Percentiles rank a stretch among this genome's conserved stretches.
These are phyloP conservation scores for Pseudopediastrum boryanum DNA, from an alignment of 139 green algal species.

Conservation along the genomic window DNA sequence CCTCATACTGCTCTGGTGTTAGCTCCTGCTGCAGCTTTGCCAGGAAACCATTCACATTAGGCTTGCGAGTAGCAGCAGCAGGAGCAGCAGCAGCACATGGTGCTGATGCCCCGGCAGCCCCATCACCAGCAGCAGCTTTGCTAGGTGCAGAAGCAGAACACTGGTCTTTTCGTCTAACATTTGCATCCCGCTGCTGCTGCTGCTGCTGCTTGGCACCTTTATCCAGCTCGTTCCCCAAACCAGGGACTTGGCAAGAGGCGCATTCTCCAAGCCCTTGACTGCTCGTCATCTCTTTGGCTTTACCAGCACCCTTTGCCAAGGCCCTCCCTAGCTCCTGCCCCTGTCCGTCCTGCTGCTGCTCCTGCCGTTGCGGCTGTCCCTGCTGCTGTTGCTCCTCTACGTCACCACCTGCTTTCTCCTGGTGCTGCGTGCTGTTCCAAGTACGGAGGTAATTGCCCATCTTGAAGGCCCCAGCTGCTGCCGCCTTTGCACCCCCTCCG, in stretches of 20 bases:
- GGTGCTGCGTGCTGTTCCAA: conserved; percentile 46
- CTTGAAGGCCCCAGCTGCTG: not conserved
- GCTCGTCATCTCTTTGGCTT: too few species aligned
- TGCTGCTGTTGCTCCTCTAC: conserved; percentile 31
- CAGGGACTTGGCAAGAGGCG: too few species aligned
- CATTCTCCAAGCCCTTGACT: too few species aligned
- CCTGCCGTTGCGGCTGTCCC: conserved; percentile 23
- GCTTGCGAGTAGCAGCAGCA: conserved; percentile 8
- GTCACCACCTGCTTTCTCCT: not conserved
- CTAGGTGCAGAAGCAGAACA: not conserved
- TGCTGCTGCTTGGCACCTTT: not conserved
- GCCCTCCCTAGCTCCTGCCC: not conserved
- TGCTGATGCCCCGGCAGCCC: not conserved
- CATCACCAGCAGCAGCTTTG: not conserved
- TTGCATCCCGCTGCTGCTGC: not conserved
- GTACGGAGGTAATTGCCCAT: conserved; percentile 32
- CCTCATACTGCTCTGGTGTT: conserved; percentile 24
- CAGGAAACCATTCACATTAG: conserved; percentile 41
- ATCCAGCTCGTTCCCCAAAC: too few species aligned
- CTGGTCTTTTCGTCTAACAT: not conserved
- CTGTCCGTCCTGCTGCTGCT: not conserved
- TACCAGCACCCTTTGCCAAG: too few species aligned
- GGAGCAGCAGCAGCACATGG: conserved; percentile 2
- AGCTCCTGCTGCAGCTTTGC: conserved; percentile 48
- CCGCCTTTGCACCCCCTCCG: not conserved